Evolutionary conservation across 2,329 filamentous ascomycete genomes (phyloP).

Genomic region (Ophiocordyceps camponoti-rufipedis): DNA sequence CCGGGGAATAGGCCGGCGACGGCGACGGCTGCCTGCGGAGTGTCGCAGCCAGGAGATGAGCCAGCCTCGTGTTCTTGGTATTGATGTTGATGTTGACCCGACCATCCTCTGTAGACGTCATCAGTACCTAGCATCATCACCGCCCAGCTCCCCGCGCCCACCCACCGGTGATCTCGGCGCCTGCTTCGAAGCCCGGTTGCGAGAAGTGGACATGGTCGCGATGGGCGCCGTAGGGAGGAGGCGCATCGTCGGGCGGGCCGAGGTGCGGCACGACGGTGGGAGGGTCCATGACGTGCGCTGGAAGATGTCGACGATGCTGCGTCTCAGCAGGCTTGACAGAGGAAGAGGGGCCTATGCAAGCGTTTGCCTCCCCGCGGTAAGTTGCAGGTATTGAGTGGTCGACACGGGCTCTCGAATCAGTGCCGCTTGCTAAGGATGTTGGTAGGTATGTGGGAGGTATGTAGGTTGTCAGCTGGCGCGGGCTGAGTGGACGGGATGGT

Average conservation of each 20-base stretch:
- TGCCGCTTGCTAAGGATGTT: neutral
- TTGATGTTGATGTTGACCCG: constrained; percentile 67
- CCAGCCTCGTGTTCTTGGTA: constrained; percentile 46
- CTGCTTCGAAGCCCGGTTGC: constrained; percentile 44
- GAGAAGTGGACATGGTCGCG: constrained; percentile 38
- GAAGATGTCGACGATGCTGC: neutral
- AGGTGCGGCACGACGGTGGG: constrained; percentile 21
- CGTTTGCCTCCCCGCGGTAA: too few relatives aligned
- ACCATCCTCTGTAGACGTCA: constrained; percentile 40
- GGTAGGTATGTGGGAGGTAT: neutral
- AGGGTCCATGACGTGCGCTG: constrained; percentile 14
- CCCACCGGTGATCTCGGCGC: constrained; percentile 37
- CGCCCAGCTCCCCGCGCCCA: neutral
- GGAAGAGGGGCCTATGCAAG: too few relatives aligned
- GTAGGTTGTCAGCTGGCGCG: too few relatives aligned
- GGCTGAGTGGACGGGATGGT: too few relatives aligned
- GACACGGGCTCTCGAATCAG: too few relatives aligned
- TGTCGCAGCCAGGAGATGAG: constrained; percentile 48
- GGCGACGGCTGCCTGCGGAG: constrained; percentile 33
- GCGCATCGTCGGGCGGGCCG: constrained; percentile 21
- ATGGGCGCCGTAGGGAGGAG: constrained; percentile 40
- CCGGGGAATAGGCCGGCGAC: constrained; percentile 51
- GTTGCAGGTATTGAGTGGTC: too few relatives aligned
- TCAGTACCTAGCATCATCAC: neutral
- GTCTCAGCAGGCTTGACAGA: too few relatives aligned